A percentile compares a stretch with the other conserved stretches of the same genome.
Conservation (phyloP, 805 yeast species). For the Ogataea populi-albae region DNA sequence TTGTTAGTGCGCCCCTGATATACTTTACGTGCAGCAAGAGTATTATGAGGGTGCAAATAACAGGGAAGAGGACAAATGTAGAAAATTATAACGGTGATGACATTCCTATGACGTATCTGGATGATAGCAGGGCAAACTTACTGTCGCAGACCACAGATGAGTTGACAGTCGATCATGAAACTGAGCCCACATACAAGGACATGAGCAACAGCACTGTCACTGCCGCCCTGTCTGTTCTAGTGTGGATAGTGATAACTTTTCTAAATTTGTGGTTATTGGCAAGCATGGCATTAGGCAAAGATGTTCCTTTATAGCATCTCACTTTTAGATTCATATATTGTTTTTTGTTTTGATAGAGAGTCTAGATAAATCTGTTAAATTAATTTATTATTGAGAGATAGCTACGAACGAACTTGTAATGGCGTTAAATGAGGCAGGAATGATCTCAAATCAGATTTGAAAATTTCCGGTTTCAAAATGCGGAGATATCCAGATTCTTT, state of each 20-base stretch:
- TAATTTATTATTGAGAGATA: no score
- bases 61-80: slow-evolving; percentile 9
- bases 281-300: slow-evolving; percentile 33
- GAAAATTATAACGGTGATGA: slow-evolving; percentile 3
- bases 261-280: slow-evolving; percentile 68
- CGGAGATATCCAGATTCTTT: no score
- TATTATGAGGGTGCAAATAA: slow-evolving; percentile 32
- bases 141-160: slow-evolving; percentile 9
- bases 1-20: slow-evolving; percentile 84
- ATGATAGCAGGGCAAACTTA: slow-evolving; percentile 11
- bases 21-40: slow-evolving; percentile 68
- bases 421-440: no score
- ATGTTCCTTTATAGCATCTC: slow-evolving; percentile 26
- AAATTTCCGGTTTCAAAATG: no score
- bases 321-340: no score
- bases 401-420: no score
- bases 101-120: slow-evolving; percentile 10
- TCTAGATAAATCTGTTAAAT: no score
- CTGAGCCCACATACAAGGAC: slow-evolving; percentile 42
- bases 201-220: slow-evolving; percentile 65
- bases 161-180: slow-evolving; percentile 8
- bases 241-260: slow-evolving; percentile 70
- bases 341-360: no score
- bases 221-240: slow-evolving; percentile 50
- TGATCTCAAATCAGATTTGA: no score